These are phyloP conservation scores for Monilinia aucupariae DNA, from an alignment of 2,329 filamentous ascomycete species.

Conservation along the genomic window DNA sequence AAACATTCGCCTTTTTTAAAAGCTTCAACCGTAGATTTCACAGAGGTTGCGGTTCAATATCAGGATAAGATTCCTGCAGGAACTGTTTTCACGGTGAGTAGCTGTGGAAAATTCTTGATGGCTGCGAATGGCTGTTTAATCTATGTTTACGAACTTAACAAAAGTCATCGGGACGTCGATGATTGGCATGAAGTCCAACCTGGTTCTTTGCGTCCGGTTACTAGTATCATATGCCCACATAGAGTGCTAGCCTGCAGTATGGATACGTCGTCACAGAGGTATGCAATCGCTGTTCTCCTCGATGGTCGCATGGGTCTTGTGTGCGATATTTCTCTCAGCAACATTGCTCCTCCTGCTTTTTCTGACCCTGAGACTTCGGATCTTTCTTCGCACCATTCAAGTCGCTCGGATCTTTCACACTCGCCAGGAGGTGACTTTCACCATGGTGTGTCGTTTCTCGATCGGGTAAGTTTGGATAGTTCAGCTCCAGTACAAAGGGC, in stretches of 20 bases:
- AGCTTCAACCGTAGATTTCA: constrained; percentile 38
- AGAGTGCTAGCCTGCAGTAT: constrained; percentile 56
- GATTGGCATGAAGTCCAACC: constrained; percentile 16
- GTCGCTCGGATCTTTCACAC: not conserved
- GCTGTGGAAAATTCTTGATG: constrained; percentile 54
- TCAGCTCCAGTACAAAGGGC: constrained; percentile 19
- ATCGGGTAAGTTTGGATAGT: constrained; percentile 27
- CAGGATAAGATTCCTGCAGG: constrained; percentile 24
- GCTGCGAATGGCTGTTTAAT: constrained; percentile 49
- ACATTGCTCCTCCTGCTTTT: not conserved
- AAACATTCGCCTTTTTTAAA: constrained; percentile 33
- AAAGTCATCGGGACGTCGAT: constrained; percentile 17
- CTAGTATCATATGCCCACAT: constrained; percentile 51
- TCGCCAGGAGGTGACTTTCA: not conserved
- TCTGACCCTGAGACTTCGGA: not conserved
- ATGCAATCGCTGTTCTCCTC: constrained; percentile 54
- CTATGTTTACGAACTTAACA: constrained; percentile 47
- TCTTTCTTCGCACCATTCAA: not conserved
- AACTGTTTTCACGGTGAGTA: constrained; percentile 42
- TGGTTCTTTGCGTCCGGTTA: constrained; percentile 41
- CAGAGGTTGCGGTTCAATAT: constrained; percentile 33
- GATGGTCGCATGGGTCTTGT: constrained; percentile 57
- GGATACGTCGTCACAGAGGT: constrained; percentile 52
- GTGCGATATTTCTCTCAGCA: constrained; percentile 44
- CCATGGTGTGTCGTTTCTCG: constrained; percentile 23